A percentile compares a stretch with the other conserved stretches of the same genome.
phyloP scores from a whole-genome alignment of 306 rosid genomes.

The Begonia fuchsioides region DNA sequence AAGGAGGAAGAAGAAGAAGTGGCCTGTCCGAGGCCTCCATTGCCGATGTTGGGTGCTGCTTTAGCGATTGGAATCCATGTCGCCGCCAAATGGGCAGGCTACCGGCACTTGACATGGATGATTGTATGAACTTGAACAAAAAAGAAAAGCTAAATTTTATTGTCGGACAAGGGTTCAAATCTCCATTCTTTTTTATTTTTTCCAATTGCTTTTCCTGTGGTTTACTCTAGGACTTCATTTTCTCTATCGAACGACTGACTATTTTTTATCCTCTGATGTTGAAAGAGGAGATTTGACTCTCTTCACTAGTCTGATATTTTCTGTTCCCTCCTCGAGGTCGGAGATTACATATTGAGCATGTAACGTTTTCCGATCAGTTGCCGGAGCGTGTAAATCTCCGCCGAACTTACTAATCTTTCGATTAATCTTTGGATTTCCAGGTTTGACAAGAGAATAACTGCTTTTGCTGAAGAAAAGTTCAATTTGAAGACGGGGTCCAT shows the following conservation, averaged over 20 bases:
- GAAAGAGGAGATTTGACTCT: no score
- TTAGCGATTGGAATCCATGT: conserved; percentile 61
- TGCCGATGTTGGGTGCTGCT: conserved; percentile 61
- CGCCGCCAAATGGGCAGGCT: conserved; percentile 90
- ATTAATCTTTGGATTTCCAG: conserved; percentile 21
- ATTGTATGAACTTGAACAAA: conserved; percentile 33
- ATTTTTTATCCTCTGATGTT: no score
- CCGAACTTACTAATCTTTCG: no score
- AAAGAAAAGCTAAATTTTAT: no score
- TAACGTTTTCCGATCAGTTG: conserved; percentile 10
- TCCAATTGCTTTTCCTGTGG: conserved; percentile 9
- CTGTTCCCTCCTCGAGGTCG: conserved; percentile 45
- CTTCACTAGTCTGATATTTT: no score
- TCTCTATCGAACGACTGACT: no score
- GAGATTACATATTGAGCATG: conserved; percentile 67
- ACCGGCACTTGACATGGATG: conserved; percentile 93
- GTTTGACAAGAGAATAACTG: conserved; percentile 67
- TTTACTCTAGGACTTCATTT: no score
- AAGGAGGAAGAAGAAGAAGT: conserved; percentile 29
- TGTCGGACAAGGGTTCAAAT: no score
- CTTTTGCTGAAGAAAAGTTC: conserved; percentile 66
- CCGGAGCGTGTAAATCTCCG: not conserved
- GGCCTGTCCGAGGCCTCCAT: conserved; percentile 30
- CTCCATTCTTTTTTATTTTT: conserved; percentile 15
- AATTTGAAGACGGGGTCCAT: conserved; percentile 58